Evolutionary conservation across 257 asterid species (phyloP).

Genomic region (Nicotiana tomentosiformis): DNA sequence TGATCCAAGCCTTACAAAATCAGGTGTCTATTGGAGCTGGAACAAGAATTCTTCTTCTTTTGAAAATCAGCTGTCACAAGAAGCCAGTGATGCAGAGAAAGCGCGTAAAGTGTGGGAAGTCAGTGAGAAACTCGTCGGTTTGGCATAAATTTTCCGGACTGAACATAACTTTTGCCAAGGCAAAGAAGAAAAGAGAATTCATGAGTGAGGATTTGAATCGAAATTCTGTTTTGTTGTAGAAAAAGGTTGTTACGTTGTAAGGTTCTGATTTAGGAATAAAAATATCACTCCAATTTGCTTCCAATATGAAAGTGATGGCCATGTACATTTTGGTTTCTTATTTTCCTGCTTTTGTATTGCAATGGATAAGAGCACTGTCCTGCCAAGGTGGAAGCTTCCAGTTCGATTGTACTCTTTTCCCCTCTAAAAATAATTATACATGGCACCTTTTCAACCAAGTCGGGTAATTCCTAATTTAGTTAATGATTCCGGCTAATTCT

Average conservation of each 20-base stretch:
- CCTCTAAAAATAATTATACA: too few species aligned
- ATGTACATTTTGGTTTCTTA: neutral
- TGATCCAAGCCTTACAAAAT: conserved; percentile 88
- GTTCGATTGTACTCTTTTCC: too few species aligned
- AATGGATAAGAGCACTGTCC: too few species aligned
- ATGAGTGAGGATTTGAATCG: neutral
- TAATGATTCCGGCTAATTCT: too few species aligned
- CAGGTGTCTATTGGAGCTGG: conserved; percentile 99
- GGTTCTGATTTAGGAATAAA: neutral
- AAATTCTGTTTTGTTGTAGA: neutral
- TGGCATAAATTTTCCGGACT: conserved; percentile 25
- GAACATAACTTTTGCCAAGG: neutral
- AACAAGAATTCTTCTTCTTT: conserved; percentile 85
- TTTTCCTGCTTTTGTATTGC: neutral
- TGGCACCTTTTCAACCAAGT: too few species aligned
- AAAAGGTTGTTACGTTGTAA: neutral
- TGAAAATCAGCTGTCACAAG: conserved; percentile 78
- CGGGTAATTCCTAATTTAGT: too few species aligned
- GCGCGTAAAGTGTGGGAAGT: conserved; percentile 88
- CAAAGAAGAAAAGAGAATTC: neutral
- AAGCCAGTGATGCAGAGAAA: conserved; percentile 74
- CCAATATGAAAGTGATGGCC: neutral
- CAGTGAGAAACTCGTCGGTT: conserved; percentile 87
- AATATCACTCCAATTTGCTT: neutral
- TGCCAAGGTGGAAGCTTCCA: too few species aligned